Percentiles rank a stretch among this genome's conserved stretches.
These are phyloP conservation scores for Tricholoma saponaceum DNA, from an alignment of 768 basidiomycete species.

Conservation along the genomic window DNA sequence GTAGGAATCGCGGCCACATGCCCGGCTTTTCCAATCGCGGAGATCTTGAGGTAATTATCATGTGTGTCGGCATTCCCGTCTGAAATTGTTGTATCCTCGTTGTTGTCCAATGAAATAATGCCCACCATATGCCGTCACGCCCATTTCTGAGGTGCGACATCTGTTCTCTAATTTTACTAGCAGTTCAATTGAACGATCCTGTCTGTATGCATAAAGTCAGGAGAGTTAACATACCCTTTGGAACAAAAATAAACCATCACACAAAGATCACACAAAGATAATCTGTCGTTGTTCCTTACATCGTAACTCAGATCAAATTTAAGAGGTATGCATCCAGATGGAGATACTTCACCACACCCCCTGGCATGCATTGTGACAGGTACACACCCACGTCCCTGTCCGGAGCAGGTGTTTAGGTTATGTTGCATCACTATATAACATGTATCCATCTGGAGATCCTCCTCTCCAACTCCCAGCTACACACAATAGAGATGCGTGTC, in stretches of 20 bases:
- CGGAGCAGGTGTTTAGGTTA: neutral
- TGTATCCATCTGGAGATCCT: neutral
- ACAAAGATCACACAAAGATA: too few relatives aligned
- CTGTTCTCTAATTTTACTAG: too few relatives aligned
- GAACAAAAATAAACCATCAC: too few relatives aligned
- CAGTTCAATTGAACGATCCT: too few relatives aligned
- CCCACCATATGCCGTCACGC: too few relatives aligned
- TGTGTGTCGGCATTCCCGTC: neutral
- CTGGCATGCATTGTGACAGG: neutral
- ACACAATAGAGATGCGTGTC: neutral
- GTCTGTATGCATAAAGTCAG: too few relatives aligned
- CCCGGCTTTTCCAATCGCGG: neutral
- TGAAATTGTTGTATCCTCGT: too few relatives aligned
- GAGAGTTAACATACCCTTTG: too few relatives aligned
- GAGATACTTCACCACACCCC: neutral
- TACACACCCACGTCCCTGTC: neutral
- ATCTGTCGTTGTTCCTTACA: neutral
- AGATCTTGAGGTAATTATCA: neutral
- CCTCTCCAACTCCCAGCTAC: neutral
- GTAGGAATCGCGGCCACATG: neutral
- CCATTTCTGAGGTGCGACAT: too few relatives aligned
- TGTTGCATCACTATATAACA: neutral
- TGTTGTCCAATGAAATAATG: too few relatives aligned
- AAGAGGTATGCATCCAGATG: neutral
- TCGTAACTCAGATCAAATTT: neutral